A percentile compares a stretch with the other conserved stretches of the same genome.
phyloP scores from a whole-genome alignment of 2,329 filamentous ascomycete genomes.

The Colletotrichum cereale region DNA sequence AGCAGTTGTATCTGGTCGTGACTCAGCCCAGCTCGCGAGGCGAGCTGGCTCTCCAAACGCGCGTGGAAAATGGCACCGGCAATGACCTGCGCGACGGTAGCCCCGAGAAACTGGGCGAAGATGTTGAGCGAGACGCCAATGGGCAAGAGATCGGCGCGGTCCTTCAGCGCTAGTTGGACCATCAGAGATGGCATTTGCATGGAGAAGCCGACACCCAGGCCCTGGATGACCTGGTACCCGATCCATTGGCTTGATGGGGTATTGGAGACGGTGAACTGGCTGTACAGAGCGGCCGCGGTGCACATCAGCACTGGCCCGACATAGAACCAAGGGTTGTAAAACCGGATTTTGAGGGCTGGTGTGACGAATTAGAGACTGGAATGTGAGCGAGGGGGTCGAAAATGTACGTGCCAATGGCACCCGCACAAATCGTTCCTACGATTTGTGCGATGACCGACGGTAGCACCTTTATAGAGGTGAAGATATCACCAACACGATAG shows the following conservation, averaged over 20 bases:
- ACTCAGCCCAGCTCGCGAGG: slow-evolving; percentile 5
- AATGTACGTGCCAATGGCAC: background rate
- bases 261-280: slow-evolving; percentile 25
- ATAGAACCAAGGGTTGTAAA: slow-evolving; percentile 36
- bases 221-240: slow-evolving; percentile 37
- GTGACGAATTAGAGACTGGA: background rate
- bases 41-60: slow-evolving; percentile 23
- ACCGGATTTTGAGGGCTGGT: slow-evolving; percentile 21
- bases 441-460: slow-evolving; percentile 2
- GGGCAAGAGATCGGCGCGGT: slow-evolving; percentile 25
- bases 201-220: slow-evolving; percentile 30
- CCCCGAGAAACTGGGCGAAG: slow-evolving; percentile 38
- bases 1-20: slow-evolving; percentile 5
- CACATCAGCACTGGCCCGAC: slow-evolving; percentile 24
- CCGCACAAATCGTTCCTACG: slow-evolving; percentile 1
- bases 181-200: slow-evolving; percentile 36
- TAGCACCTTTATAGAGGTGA: background rate
- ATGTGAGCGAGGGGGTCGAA: background rate
- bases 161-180: slow-evolving; percentile 37
- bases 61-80: slow-evolving; percentile 43
- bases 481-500: background rate
- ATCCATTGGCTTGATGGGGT: slow-evolving; percentile 36
- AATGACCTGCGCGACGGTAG: slow-evolving; percentile 36
- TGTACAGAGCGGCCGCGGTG: slow-evolving; percentile 21
- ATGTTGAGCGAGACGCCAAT: slow-evolving; percentile 38